Conservation (phyloP, 331 rosid genomes). For the Saraca asoca region DNA sequence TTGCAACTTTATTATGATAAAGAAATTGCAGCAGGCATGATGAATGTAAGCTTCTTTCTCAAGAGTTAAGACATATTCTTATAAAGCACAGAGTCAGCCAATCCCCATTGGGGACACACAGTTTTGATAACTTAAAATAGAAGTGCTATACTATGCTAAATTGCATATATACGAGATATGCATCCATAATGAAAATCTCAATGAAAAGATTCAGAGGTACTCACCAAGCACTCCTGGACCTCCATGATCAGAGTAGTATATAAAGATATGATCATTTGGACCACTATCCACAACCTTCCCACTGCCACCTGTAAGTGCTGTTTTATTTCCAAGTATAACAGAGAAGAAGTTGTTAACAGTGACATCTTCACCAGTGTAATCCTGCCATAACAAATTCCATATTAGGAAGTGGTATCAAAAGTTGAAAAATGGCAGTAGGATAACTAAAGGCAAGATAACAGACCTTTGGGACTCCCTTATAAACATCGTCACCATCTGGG, state of each 20-base stretch:
- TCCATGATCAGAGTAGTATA: constrained; percentile 84
- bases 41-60: neutral
- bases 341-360: constrained; percentile 68
- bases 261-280: constrained; percentile 86
- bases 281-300: constrained; percentile 94
- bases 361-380: constrained; percentile 78
- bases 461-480: constrained; percentile 93
- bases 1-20: no score
- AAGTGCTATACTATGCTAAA: no score
- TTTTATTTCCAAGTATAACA: constrained; percentile 79
- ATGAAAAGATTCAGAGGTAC: constrained; percentile 29
- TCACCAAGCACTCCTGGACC: constrained; percentile 95
- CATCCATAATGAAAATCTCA: no score
- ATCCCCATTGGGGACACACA: no score
- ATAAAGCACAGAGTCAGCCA: no score
- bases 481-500: constrained; percentile 85
- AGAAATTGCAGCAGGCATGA: no score
- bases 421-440: constrained; percentile 5
- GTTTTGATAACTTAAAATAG: no score
- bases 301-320: constrained; percentile 81
- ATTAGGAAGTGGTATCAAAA: neutral
- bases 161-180: no score
- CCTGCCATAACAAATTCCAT: constrained; percentile 52
- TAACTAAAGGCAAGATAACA: constrained; percentile 15
- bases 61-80: no score